A percentile compares a stretch with the other conserved stretches of the same genome.
phyloP scores from a whole-genome alignment of 1,284 basidiomycete genomes.

The Cutaneotrichosporon mucoides region DNA sequence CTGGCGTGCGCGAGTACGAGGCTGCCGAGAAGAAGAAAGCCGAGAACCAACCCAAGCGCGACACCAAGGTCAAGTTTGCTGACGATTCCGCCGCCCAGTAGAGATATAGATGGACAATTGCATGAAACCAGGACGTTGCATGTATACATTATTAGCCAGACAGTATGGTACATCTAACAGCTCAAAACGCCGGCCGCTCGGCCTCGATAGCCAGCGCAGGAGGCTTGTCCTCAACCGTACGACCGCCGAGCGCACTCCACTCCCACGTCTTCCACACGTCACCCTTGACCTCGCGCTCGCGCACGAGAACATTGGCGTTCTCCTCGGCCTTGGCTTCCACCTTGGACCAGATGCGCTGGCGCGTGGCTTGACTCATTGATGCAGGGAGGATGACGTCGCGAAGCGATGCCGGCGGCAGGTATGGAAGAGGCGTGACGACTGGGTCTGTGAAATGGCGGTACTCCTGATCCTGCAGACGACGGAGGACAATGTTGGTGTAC shows the following conservation, averaged over 20 bases:
- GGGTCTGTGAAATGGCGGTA: constrained; percentile 71
- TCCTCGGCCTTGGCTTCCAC: constrained; percentile 86
- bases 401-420: constrained; percentile 81
- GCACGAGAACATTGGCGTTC: constrained; percentile 91
- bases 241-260: constrained; percentile 45
- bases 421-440: constrained; percentile 68
- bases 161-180: not conserved
- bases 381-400: constrained; percentile 83
- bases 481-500: constrained; percentile 73
- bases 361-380: constrained; percentile 65
- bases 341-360: constrained; percentile 74
- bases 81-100: not conserved
- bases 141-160: not conserved
- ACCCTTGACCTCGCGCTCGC: constrained; percentile 79
- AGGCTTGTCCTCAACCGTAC: not conserved
- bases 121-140: not conserved
- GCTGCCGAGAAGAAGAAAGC: constrained; percentile 9
- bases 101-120: not conserved
- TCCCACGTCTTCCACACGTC: constrained; percentile 59
- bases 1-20: constrained; percentile 27
- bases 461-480: constrained; percentile 71
- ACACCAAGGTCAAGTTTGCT: constrained; percentile 9
- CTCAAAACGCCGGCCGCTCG: not conserved
- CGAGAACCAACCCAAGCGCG: not conserved
- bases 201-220: not conserved